These are phyloP conservation scores for Arthrobotrys pseudoclavata DNA, from an alignment of 2,329 filamentous ascomycete species.

Conservation along the genomic window DNA sequence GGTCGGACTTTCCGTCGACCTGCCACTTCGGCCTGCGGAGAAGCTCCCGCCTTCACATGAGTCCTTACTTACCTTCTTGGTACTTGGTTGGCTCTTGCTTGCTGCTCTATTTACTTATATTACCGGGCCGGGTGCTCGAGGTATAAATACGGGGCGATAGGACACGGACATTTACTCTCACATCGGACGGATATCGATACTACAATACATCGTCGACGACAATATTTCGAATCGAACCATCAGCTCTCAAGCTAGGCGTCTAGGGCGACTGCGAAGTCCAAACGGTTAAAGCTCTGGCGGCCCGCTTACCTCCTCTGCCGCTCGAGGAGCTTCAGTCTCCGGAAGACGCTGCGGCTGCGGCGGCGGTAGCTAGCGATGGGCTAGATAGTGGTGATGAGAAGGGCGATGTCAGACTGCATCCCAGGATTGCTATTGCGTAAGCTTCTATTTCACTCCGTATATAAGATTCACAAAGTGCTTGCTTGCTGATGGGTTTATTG, in stretches of 20 bases:
- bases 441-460: neutral
- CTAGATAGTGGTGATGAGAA: slow-evolving; percentile 49
- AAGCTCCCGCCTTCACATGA: slow-evolving; percentile 17
- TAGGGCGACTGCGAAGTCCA: slow-evolving; percentile 28
- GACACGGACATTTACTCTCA: neutral
- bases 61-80: neutral
- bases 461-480: no score
- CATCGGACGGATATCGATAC: no score
- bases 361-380: slow-evolving; percentile 22
- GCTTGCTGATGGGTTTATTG: neutral
- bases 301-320: slow-evolving; percentile 45
- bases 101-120: neutral
- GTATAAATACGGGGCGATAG: slow-evolving; percentile 1
- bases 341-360: slow-evolving; percentile 38
- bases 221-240: neutral
- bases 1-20: slow-evolving; percentile 20
- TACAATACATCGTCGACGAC: neutral
- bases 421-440: slow-evolving; percentile 52
- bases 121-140: neutral
- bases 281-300: slow-evolving; percentile 51
- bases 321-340: slow-evolving; percentile 53
- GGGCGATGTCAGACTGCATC: slow-evolving; percentile 40
- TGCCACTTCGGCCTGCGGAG: slow-evolving; percentile 31
- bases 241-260: neutral
- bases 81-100: neutral